Evolutionary conservation across 805 yeast species (phyloP), one percentile per base, ranked within the genome.

Genomic region (Scheffersomyces lignosus): DNA sequence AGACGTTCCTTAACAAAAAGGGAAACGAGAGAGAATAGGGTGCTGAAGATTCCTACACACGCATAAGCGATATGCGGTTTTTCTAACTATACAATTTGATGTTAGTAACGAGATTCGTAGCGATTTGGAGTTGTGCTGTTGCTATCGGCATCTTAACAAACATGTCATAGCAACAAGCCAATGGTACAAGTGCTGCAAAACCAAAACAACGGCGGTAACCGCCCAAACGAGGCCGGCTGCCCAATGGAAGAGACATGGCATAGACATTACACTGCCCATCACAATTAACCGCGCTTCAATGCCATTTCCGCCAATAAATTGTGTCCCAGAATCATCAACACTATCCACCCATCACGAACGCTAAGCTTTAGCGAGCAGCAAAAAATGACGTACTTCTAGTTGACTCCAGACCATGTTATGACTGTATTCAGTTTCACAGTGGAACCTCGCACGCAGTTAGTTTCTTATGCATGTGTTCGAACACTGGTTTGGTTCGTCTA

Each of bases 51-150:
- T 29, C 96, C 96, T 8, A 88, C 77, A 44, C 89, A 76, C 9
- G 96, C 96, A 57, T 90, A 89, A 0, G 95, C 90, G 5, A 86
- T 73, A 57, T 89, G 97, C 2, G 96, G 81, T 41, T 77, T 71
- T 33, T 83, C 79, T 25, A 66, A 44, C 66, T 67, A 48, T 15
- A 29, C 10, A 20, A 10, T n/a, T n/a, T n/a, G n/a, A 37, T 37
- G 47, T 43, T 40, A 34, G 52, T 43, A 42, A 35, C 34, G 35
- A 37, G 10, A 13, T 14, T 12, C n/a, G 18, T 13, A 33, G 16
- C 27, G 15, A 18, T 6, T n/a, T 36, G 33, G 33, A 17, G 26
- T 18, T n/a, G n/a, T n/a, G n/a, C n/a, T n/a, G n/a, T n/a, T n/a
- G n/a, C n/a, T 15, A 15, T 27, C n/a, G 9, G 15, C 35, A 10